Percentiles rank a stretch among this genome's conserved stretches.
These are phyloP conservation scores for Pontederia paniculata DNA, from an alignment of 176 grass and related monocot species.

Conservation along the genomic window DNA sequence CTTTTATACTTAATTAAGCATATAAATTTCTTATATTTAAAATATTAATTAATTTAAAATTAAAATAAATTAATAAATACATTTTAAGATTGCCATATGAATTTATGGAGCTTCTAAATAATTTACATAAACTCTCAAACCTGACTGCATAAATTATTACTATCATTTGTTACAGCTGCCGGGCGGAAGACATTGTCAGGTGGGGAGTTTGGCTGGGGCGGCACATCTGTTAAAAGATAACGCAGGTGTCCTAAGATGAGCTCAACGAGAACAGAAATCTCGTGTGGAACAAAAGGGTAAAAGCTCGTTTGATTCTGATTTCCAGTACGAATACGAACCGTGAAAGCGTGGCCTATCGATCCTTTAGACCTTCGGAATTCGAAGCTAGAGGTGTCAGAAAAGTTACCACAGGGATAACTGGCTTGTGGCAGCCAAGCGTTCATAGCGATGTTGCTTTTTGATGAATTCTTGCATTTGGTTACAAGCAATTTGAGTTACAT, in stretches of 20 bases:
- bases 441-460: too few species aligned
- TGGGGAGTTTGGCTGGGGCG: conserved; percentile 41
- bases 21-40: too few species aligned
- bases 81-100: too few species aligned
- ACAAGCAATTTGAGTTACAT: too few species aligned
- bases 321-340: conserved; percentile 46
- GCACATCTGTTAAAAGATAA: conserved; percentile 63
- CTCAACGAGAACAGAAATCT: conserved; percentile 67
- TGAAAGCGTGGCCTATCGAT: conserved; percentile 61
- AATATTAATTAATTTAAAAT: too few species aligned
- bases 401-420: conserved; percentile 63
- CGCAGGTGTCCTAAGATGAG: conserved; percentile 50
- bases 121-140: too few species aligned
- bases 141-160: too few species aligned
- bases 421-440: conserved; percentile 65
- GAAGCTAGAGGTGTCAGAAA: conserved; percentile 59
- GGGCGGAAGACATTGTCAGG: conserved; percentile 22
- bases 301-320: conserved; percentile 65
- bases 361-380: conserved; percentile 57
- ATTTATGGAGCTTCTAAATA: too few species aligned
- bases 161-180: too few species aligned
- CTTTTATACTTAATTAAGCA: too few species aligned
- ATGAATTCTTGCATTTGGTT: too few species aligned
- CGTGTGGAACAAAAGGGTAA: conserved; percentile 67
- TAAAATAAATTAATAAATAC: too few species aligned